phyloP scores from a whole-genome alignment of 345 rosid species.

The Anacardium occidentale region DNA sequence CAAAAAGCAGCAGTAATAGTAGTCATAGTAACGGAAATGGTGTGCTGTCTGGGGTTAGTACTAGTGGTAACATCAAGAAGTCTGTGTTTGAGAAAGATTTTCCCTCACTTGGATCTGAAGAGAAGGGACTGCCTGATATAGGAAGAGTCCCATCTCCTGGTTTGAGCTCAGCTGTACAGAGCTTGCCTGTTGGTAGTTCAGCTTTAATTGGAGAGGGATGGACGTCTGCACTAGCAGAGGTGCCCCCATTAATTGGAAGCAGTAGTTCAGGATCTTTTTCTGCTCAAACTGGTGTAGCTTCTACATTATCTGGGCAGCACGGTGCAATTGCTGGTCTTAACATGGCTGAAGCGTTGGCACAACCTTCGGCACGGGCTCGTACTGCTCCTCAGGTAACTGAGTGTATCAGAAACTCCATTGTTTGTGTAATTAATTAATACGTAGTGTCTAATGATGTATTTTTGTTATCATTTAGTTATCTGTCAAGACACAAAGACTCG shows the following conservation, averaged over 20 bases:
- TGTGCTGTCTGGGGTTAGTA: constrained; percentile 40
- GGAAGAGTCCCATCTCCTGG: constrained; percentile 81
- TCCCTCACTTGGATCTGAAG: constrained; percentile 78
- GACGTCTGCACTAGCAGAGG: constrained; percentile 82
- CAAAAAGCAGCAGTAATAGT: constrained; percentile 45
- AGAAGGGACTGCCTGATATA: constrained; percentile 53
- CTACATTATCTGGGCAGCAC: constrained; percentile 36
- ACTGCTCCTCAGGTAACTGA: constrained; percentile 61
- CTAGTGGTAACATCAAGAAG: constrained; percentile 45
- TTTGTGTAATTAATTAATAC: not conserved
- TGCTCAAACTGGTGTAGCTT: constrained; percentile 34
- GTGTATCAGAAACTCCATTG: not conserved
- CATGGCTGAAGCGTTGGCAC: constrained; percentile 93
- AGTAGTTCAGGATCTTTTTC: constrained; percentile 41
- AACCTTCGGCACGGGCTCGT: constrained; percentile 59
- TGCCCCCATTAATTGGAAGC: constrained; percentile 57
- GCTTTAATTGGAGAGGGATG: constrained; percentile 78
- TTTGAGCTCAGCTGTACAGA: constrained; percentile 59
- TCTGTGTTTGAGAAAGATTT: constrained; percentile 76
- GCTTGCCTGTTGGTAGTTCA: constrained; percentile 64
- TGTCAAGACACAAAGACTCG: constrained; percentile 71
- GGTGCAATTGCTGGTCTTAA: constrained; percentile 53
- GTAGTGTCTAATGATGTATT: constrained; percentile 23
- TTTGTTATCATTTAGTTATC: constrained; percentile 44
- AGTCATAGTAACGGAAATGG: constrained; percentile 50